Percentiles rank a stretch among this genome's conserved stretches.
These are phyloP conservation scores for Malus hybrid DNA, from an alignment of 331 rosid genomes.

Conservation along the genomic window DNA sequence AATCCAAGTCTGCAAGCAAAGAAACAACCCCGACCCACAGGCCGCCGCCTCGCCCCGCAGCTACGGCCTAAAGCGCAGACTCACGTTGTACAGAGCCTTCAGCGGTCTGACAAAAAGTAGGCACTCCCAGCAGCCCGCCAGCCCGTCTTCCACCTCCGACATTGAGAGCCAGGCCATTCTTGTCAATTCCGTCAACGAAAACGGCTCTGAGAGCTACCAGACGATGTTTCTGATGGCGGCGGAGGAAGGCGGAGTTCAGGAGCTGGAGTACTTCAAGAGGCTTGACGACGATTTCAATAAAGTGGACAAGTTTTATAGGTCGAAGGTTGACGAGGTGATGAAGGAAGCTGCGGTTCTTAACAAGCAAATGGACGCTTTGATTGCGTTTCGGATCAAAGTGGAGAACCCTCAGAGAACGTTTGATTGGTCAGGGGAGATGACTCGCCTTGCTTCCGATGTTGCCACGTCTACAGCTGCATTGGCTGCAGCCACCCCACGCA, in stretches of 20 bases:
- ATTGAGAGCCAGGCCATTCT: slow-evolving; percentile 56
- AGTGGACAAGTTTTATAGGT: slow-evolving; percentile 43
- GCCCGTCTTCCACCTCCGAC: slow-evolving; percentile 9
- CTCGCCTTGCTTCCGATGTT: slow-evolving; percentile 51
- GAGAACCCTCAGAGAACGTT: slow-evolving; percentile 37
- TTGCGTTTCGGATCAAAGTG: slow-evolving; percentile 64
- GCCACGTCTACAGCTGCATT: slow-evolving; percentile 45
- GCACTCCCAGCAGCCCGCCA: background rate
- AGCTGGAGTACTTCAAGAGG: slow-evolving; percentile 41
- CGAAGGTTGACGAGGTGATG: slow-evolving; percentile 51
- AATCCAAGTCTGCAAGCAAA: slow-evolving; percentile 20
- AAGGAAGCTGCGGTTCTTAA: slow-evolving; percentile 51
- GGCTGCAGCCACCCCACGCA: slow-evolving; percentile 46
- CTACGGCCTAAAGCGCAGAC: slow-evolving; percentile 28
- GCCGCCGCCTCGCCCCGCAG: background rate
- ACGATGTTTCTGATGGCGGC: slow-evolving; percentile 47
- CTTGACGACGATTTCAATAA: slow-evolving; percentile 58
- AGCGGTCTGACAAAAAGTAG: slow-evolving; percentile 52
- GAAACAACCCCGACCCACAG: background rate
- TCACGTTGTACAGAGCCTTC: slow-evolving; percentile 50
- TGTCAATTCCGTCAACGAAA: slow-evolving; percentile 21
- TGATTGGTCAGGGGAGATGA: slow-evolving; percentile 44
- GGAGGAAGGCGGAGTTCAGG: slow-evolving; percentile 60
- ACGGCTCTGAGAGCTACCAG: slow-evolving; percentile 22
- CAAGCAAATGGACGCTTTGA: slow-evolving; percentile 71